Evolutionary conservation across 2,329 filamentous ascomycete genomes (phyloP).

Genomic region (Claviceps monticola): DNA sequence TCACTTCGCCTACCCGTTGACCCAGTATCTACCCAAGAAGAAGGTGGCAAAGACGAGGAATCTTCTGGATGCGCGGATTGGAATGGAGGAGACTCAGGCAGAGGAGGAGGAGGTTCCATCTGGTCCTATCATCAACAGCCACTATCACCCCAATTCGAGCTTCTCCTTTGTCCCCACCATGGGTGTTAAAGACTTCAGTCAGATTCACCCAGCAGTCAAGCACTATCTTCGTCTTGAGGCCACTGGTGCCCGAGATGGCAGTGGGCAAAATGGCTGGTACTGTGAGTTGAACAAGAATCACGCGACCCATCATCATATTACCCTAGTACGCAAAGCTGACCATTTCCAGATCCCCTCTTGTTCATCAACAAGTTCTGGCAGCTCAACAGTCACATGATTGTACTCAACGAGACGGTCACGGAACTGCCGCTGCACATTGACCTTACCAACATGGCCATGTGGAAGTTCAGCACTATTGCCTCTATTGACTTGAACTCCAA

Average conservation of each 20-base stretch:
- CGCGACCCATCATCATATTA: too few species aligned
- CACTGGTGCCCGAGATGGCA: constrained; percentile 67
- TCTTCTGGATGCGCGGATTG: constrained; percentile 46
- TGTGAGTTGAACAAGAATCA: constrained; percentile 25
- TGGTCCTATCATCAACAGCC: constrained; percentile 63
- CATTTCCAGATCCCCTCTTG: constrained; percentile 52
- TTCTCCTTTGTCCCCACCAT: constrained; percentile 74
- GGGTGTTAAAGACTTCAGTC: constrained; percentile 52
- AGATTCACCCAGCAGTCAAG: constrained; percentile 58
- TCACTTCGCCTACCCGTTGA: constrained; percentile 73
- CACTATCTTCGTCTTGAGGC: constrained; percentile 69
- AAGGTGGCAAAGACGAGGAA: constrained; percentile 80
- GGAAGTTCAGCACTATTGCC: constrained; percentile 81
- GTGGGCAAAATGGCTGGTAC: constrained; percentile 87
- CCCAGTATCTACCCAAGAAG: constrained; percentile 83
- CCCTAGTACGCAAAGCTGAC: constrained; percentile 8
- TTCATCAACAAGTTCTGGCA: constrained; percentile 98
- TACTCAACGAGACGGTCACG: constrained; percentile 80
- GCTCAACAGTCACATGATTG: constrained; percentile 76
- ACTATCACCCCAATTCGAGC: constrained; percentile 92
- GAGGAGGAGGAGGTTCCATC: constrained; percentile 38
- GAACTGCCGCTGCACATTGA: constrained; percentile 71
- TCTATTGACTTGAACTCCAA: constrained; percentile 81
- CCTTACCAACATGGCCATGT: constrained; percentile 66
- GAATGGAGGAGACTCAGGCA: constrained; percentile 32